phyloP scores from a whole-genome alignment of 768 basidiomycete genomes.

The Tremella mesenterica region DNA sequence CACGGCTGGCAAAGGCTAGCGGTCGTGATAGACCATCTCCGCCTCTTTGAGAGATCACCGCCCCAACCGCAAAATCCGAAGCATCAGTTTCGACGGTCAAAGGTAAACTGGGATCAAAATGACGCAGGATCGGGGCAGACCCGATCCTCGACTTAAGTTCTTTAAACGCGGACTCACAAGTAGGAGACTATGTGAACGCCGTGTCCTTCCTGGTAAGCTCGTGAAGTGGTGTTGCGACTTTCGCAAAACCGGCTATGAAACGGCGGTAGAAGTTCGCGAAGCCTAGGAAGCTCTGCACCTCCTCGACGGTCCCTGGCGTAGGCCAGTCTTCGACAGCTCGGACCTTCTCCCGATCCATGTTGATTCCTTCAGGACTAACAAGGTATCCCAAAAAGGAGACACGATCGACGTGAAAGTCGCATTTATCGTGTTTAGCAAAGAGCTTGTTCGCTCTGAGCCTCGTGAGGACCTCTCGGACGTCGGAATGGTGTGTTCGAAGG shows the following conservation, averaged over 20 bases:
- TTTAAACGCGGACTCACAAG: slow-evolving; percentile 10
- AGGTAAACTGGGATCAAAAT: slow-evolving; percentile 3
- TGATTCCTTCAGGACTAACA: slow-evolving; percentile 4
- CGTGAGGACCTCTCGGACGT: slow-evolving; percentile 12
- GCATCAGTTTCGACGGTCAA: slow-evolving; percentile 25
- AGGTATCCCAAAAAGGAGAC: slow-evolving; percentile 28
- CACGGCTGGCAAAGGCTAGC: slow-evolving; percentile 44
- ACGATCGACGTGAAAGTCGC: slow-evolving; percentile 13
- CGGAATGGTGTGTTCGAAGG: slow-evolving; percentile 11
- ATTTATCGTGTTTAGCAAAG: slow-evolving; percentile 20
- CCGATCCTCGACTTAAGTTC: not conserved
- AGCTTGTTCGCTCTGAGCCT: slow-evolving; percentile 11
- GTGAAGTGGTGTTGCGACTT: slow-evolving; percentile 31
- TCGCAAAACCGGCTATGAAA: slow-evolving; percentile 46
- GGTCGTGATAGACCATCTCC: slow-evolving; percentile 19
- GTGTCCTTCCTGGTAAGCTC: slow-evolving; percentile 9
- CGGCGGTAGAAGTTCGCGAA: slow-evolving; percentile 50
- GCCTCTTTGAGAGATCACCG: slow-evolving; percentile 30
- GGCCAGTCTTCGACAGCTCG: slow-evolving; percentile 13
- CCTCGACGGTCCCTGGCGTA: slow-evolving; percentile 6
- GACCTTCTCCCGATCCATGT: slow-evolving; percentile 9
- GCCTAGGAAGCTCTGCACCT: slow-evolving; percentile 47
- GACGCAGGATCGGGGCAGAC: slow-evolving; percentile 12
- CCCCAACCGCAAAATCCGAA: slow-evolving; percentile 38
- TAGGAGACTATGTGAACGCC: not conserved